Evolutionary conservation across 1,284 basidiomycete species (phyloP), one percentile per base, ranked within the genome.

Genomic region (Marasmius sp.): DNA sequence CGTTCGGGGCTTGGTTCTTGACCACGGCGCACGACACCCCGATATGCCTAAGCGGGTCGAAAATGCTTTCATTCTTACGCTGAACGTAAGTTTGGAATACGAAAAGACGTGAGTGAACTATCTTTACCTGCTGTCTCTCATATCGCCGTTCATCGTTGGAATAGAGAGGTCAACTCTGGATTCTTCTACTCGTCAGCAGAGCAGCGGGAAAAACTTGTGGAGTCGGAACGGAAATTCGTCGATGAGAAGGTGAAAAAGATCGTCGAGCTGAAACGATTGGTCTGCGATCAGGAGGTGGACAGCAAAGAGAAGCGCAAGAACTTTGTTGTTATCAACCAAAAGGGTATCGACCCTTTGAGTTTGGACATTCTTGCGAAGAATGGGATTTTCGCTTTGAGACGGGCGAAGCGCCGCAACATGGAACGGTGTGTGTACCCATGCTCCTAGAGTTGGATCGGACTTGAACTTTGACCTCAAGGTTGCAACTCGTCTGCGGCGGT

Each of bases 111-210:
- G 71, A 71, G 93, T 86, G 18, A 51, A 58, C 58, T 14, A n/a
- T 52, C 20, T 34, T 64, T 54, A 43, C n/a, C 27, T 27, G 38
- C 12, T 34, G 22, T 62, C 20, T 63, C 43, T 60, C 57, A 61
- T 59, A 64, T 64, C 55, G 68, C 43, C 51, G 58, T 18, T 43
- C 59, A 65, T 64, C n/a, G n/a, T 37, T 54, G 53, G 34, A 52
- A 51, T 68, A 97, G 95, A 67, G 97, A 99, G 84, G 94, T 99
- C 75, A 99, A 99, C 82, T 98, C 97, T 53, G 90, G 95, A 20
- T 99, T 99, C 86, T 99, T 98, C 85, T 99, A 99, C 79, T 98
- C 95, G 4, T 96, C 95, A 1, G 93, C 97, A 12, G 97, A 98
- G 72, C 97, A 99, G 78, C 89, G 97, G 47, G 97, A 99, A 79